Evolutionary conservation across 352 stramenopile genomes (phyloP).

Genomic region (Thalassiosira pacifica): DNA sequence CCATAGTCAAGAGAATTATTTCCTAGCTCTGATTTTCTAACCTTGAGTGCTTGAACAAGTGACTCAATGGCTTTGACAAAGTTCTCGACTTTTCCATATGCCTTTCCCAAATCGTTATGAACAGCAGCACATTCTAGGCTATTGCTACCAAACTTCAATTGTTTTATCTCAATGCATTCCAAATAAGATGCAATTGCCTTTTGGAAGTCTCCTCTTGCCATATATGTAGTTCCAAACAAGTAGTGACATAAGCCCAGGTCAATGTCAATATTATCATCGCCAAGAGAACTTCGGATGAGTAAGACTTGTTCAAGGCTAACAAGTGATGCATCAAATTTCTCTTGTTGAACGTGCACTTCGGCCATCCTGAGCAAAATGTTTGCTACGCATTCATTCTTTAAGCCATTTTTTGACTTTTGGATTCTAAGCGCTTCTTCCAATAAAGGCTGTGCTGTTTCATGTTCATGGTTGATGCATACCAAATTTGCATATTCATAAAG

Average conservation of each 20-base stretch:
- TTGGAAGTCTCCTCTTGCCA: conserved; percentile 52
- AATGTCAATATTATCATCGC: conserved; percentile 32
- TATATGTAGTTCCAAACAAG: conserved; percentile 62
- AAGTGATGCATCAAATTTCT: conserved; percentile 64
- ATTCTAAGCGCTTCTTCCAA: conserved; percentile 67
- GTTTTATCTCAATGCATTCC: conserved; percentile 52
- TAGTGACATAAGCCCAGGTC: conserved; percentile 59
- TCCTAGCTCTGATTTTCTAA: conserved; percentile 65
- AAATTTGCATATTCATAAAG: conserved; percentile 63
- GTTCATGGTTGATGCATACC: conserved; percentile 51
- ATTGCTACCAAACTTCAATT: conserved; percentile 52
- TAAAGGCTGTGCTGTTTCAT: conserved; percentile 53
- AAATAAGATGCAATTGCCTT: conserved; percentile 61
- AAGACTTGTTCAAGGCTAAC: conserved; percentile 68
- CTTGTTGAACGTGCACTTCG: conserved; percentile 41
- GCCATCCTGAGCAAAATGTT: conserved; percentile 66
- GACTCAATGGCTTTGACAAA: conserved; percentile 69
- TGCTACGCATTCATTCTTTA: conserved; percentile 57
- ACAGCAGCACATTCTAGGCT: conserved; percentile 66
- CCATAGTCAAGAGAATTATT: conserved; percentile 64
- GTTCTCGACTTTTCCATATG: conserved; percentile 56
- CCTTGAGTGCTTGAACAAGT: conserved; percentile 64
- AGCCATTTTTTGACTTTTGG: conserved; percentile 60
- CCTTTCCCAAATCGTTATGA: conserved; percentile 64
- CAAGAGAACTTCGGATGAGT: conserved; percentile 60